Evolutionary conservation across 306 rosid species (phyloP), one percentile per base, ranked within the genome.

Genomic region (Gillenia trifoliata): DNA sequence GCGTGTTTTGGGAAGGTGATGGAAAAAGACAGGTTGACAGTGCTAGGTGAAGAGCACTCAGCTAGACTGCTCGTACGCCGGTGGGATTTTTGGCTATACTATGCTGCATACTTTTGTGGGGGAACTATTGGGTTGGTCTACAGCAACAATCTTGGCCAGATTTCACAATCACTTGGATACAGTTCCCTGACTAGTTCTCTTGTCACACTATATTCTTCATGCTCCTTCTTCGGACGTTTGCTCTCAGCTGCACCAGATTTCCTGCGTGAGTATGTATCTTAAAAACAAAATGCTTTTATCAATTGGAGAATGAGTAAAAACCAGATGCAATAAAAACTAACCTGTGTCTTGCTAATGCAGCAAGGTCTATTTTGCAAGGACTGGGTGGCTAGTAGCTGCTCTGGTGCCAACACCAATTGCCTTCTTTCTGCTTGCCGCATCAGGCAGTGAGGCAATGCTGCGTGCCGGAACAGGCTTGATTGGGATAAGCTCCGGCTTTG

Each of bases 401-500:
- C 87, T 94, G 22, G 23, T 89, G 72, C 98, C 98, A 49, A 86
- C 97, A 50, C 97, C 97, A 20, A 61, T 91, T 20, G 98, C 97
- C 4, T 88, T 94, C 47, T 71, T 90, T 76, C 20, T 88, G 75
- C 92, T 94, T 12, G 89, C 96, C 31, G 30, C 81, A 13, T 87
- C 96, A 75, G 91, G 83, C 50, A 83, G 88, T 68, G 79, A 60
- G 25, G 61, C 62, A 15, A 81, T 87, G 26, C 74, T 94, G 38
- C 71, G 84, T 1, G 66, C 70, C 6, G 96, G 97, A 66, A 90
- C 97, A 15, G 93, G 92, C 16, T 83, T 94, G 34, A 83, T 94
- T 6, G 97, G 97, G 69, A 38, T 91, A 75, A 94, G 98, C 79
- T 91, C 97, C 0, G 97, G 98, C 5, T 91, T 94, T 85, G 90